These are phyloP conservation scores for Chrysosporium keratinophilum DNA, from an alignment of 2,329 filamentous ascomycete genomes.

Conservation along the genomic window DNA sequence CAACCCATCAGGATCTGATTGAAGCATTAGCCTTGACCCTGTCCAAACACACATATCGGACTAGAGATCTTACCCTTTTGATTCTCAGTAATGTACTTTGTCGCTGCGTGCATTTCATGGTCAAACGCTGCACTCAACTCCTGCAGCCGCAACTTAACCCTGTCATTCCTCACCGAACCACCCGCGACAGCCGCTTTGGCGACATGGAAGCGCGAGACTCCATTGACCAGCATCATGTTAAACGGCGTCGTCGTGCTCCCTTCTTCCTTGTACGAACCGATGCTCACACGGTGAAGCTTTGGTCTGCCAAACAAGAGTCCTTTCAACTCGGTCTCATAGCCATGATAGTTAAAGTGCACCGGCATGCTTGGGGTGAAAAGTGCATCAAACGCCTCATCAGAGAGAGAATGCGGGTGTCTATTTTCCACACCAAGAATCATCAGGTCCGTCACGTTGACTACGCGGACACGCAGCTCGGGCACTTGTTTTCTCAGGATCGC, in stretches of 20 bases:
- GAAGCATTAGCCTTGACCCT: not conserved
- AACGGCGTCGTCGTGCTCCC: slow-evolving; percentile 59
- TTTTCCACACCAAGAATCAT: slow-evolving; percentile 51
- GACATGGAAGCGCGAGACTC: slow-evolving; percentile 51
- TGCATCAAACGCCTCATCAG: slow-evolving; percentile 41
- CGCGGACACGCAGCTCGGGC: slow-evolving; percentile 48
- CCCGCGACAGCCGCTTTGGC: slow-evolving; percentile 45
- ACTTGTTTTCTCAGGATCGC: slow-evolving; percentile 42
- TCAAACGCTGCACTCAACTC: slow-evolving; percentile 41
- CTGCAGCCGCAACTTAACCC: slow-evolving; percentile 38
- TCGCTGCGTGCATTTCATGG: slow-evolving; percentile 40
- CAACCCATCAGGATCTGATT: slow-evolving; percentile 42
- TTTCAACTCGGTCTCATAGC: slow-evolving; percentile 51
- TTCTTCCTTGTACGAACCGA: slow-evolving; percentile 55
- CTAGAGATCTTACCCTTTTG: slow-evolving; percentile 40
- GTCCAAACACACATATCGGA: slow-evolving; percentile 14
- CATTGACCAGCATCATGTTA: slow-evolving; percentile 58
- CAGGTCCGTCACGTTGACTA: slow-evolving; percentile 57
- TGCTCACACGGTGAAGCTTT: slow-evolving; percentile 42
- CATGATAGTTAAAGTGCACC: slow-evolving; percentile 58
- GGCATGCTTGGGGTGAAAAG: slow-evolving; percentile 49
- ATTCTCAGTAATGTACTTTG: slow-evolving; percentile 43
- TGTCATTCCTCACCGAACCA: slow-evolving; percentile 40
- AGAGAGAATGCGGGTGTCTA: slow-evolving; percentile 50
- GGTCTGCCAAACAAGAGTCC: slow-evolving; percentile 52